Evolutionary conservation across 345 rosid genomes (phyloP).

Genomic region (Gossypium ekmanianum): DNA sequence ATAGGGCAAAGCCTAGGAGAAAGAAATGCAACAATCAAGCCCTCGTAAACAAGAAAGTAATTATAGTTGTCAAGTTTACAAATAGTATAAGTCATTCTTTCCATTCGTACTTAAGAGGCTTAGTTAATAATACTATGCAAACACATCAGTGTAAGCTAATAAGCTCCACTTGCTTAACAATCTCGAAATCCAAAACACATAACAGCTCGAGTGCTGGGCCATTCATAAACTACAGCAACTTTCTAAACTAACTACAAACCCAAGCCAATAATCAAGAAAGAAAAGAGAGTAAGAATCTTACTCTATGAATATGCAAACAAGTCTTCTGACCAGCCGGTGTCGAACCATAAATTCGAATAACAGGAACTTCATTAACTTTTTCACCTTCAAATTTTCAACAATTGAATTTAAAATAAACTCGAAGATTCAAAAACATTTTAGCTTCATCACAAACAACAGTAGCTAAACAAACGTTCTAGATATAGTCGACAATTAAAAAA

Average conservation of each 20-base stretch:
- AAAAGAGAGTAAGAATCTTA: slow-evolving; percentile 26
- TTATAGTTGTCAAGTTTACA: neutral
- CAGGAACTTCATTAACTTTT: slow-evolving; percentile 78
- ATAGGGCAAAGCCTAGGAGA: slow-evolving; percentile 80
- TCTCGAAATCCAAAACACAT: neutral
- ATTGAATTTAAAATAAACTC: neutral
- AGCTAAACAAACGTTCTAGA: neutral
- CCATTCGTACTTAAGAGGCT: neutral
- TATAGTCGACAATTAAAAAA: neutral
- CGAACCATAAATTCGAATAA: slow-evolving; percentile 80
- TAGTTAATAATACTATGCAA: neutral
- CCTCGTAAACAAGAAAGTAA: neutral
- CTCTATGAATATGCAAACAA: slow-evolving; percentile 87
- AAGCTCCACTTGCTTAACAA: neutral
- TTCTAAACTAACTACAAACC: neutral
- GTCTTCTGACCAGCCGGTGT: slow-evolving; percentile 94
- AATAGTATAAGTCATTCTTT: neutral
- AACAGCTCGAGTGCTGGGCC: neutral
- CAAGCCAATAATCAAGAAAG: neutral
- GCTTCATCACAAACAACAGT: neutral
- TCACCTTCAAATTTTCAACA: slow-evolving; percentile 48
- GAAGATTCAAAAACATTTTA: neutral
- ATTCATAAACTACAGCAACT: neutral
- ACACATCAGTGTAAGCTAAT: neutral
- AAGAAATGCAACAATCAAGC: slow-evolving; percentile 2